Conservation (phyloP, 208 protist genomes). For the Phytomonas sp. region DNA sequence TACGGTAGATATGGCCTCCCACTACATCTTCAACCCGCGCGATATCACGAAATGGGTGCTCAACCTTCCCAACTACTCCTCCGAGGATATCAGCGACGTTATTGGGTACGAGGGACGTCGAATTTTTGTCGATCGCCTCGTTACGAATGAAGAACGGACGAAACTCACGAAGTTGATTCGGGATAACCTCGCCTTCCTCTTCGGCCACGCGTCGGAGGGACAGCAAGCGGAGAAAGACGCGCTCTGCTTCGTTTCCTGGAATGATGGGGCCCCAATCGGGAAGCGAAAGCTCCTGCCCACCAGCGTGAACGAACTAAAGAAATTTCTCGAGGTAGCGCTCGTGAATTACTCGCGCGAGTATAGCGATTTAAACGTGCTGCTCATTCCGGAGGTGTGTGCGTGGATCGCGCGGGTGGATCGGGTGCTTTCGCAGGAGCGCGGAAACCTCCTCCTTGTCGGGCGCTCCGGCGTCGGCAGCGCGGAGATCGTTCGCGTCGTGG, state of each 20-base stretch:
- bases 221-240: conserved; percentile 64
- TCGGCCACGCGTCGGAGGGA: conserved; percentile 42
- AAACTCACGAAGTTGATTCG: conserved; percentile 58
- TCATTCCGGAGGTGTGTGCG: conserved; percentile 93
- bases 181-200: conserved; percentile 75
- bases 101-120: conserved; percentile 91
- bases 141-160: conserved; percentile 74
- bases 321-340: conserved; percentile 47
- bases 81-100: conserved; percentile 75
- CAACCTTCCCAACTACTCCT: conserved; percentile 89
- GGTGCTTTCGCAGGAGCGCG: conserved; percentile 91
- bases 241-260: conserved; percentile 69
- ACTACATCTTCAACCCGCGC: conserved; percentile 97
- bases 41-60: conserved; percentile 94
- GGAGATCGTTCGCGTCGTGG: conserved; percentile 86
- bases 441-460: conserved; percentile 93
- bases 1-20: conserved; percentile 91
- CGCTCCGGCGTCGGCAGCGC: conserved; percentile 90
- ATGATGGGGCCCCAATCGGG: conserved; percentile 30
- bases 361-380: conserved; percentile 85
- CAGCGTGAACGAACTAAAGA: conserved; percentile 66
- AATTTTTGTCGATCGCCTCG: conserved; percentile 93
- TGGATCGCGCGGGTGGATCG: conserved; percentile 93
- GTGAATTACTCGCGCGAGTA: conserved; percentile 92
- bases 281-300: conserved; percentile 49